Percentiles rank a stretch among this genome's conserved stretches.
phyloP scores from a whole-genome alignment of 352 stramenopile species.

The Phytophthora pinifolia region DNA sequence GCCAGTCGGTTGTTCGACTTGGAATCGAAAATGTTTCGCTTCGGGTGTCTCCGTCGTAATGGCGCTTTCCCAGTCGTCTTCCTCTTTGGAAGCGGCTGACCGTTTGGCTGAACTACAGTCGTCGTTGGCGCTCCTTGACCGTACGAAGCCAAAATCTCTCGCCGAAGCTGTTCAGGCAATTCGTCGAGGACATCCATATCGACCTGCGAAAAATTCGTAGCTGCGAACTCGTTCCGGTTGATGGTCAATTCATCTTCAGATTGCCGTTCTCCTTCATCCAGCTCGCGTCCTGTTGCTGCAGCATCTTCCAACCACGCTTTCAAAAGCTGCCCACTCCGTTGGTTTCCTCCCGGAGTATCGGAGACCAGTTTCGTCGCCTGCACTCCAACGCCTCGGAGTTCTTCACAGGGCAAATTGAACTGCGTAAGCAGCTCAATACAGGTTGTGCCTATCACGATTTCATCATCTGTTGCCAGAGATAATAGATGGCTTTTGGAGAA shows the following conservation, averaged over 20 bases:
- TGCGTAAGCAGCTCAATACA: constrained; percentile 65
- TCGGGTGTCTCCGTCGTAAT: constrained; percentile 19
- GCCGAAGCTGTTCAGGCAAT: constrained; percentile 50
- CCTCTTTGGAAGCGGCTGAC: constrained; percentile 11
- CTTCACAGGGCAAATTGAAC: constrained; percentile 55
- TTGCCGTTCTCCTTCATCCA: constrained; percentile 16
- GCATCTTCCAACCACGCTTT: constrained; percentile 53
- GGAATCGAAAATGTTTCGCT: constrained; percentile 39
- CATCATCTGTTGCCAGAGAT: constrained; percentile 54
- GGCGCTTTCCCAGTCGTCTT: constrained; percentile 36
- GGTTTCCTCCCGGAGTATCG: constrained; percentile 10
- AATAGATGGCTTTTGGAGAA: constrained; percentile 79
- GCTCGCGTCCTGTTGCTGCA: neutral
- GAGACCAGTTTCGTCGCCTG: constrained; percentile 74
- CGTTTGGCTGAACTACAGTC: constrained; percentile 1
- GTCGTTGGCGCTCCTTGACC: constrained; percentile 6
- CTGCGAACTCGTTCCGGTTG: constrained; percentile 1
- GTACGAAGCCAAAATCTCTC: constrained; percentile 58
- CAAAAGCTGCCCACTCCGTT: constrained; percentile 46
- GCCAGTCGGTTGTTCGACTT: constrained; percentile 23
- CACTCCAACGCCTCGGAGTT: constrained; percentile 74
- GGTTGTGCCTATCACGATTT: constrained; percentile 43
- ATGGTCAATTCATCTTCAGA: constrained; percentile 9
- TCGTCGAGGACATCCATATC: constrained; percentile 61
- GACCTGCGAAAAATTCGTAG: constrained; percentile 58